Evolutionary conservation across 2,329 filamentous ascomycete species (phyloP).

Genomic region (Ceratocystis albifundus): DNA sequence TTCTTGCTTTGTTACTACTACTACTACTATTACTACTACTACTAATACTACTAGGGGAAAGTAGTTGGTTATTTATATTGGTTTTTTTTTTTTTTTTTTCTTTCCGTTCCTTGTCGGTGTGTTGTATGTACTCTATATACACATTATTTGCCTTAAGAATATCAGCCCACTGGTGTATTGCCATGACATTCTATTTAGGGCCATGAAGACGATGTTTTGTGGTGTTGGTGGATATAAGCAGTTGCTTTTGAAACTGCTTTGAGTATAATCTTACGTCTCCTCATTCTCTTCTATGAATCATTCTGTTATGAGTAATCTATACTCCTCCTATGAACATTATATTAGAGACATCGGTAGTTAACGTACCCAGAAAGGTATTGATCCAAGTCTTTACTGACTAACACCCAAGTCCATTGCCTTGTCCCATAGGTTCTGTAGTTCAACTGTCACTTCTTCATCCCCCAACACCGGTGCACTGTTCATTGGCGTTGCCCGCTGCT

Average conservation of each 20-base stretch:
- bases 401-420: slow-evolving; percentile 47
- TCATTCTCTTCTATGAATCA: background rate
- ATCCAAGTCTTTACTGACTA: slow-evolving; percentile 34
- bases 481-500: slow-evolving; percentile 7
- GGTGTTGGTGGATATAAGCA: background rate
- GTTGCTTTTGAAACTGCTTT: background rate
- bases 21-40: too few relatives aligned
- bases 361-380: background rate
- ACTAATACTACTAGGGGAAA: background rate
- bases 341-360: background rate
- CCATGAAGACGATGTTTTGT: background rate
- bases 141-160: background rate
- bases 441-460: slow-evolving; percentile 39
- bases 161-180: background rate
- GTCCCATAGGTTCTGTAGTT: slow-evolving; percentile 51
- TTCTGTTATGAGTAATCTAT: background rate
- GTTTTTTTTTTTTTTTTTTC: background rate
- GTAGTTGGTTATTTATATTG: background rate
- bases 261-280: background rate
- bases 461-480: slow-evolving; percentile 30
- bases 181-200: background rate
- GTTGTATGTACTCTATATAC: background rate
- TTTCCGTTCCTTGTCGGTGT: background rate
- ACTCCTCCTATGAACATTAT: background rate
- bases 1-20: background rate